phyloP scores from a whole-genome alignment of 768 basidiomycete genomes.

The Calocybe cyanea region DNA sequence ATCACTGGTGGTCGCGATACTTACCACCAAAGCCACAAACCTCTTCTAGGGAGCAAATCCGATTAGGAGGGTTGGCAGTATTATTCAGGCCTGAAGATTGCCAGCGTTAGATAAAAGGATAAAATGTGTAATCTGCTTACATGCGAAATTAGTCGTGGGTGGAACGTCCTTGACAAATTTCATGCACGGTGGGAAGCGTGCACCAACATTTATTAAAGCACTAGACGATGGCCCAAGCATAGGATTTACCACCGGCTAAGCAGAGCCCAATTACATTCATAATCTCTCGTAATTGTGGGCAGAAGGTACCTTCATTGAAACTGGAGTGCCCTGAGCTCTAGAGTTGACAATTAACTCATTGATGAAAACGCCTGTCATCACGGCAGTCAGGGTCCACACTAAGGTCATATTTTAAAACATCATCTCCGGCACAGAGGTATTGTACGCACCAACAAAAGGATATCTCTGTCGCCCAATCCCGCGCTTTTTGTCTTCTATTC shows the following conservation, averaged over 20 bases:
- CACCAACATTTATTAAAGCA: conserved; percentile 82
- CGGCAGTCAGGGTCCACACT: conserved; percentile 63
- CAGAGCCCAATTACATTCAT: background rate
- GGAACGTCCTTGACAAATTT: conserved; percentile 60
- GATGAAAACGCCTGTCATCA: conserved; percentile 76
- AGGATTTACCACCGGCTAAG: conserved; percentile 74
- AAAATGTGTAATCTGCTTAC: conserved; percentile 33
- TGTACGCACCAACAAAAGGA: conserved; percentile 64
- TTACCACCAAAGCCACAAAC: conserved; percentile 87
- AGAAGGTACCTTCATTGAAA: conserved; percentile 71
- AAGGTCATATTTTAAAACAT: conserved; percentile 13
- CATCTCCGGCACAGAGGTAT: background rate
- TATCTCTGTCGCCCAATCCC: conserved; percentile 80
- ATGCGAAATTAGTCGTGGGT: conserved; percentile 51
- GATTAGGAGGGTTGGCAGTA: conserved; percentile 72
- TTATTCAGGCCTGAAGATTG: conserved; percentile 67
- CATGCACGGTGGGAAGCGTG: conserved; percentile 94
- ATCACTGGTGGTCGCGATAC: conserved; percentile 24
- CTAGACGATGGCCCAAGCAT: conserved; percentile 89
- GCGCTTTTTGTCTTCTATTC: conserved; percentile 84
- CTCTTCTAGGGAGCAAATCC: conserved; percentile 70
- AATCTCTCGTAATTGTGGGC: too few species aligned
- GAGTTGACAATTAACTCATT: conserved; percentile 79
- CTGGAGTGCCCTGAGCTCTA: conserved; percentile 71
- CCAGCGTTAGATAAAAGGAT: background rate